A percentile compares a stretch with the other conserved stretches of the same genome.
Conservation (phyloP, 1,139 yeast species). For the Zygosaccharomyces pseudobailii region DNA sequence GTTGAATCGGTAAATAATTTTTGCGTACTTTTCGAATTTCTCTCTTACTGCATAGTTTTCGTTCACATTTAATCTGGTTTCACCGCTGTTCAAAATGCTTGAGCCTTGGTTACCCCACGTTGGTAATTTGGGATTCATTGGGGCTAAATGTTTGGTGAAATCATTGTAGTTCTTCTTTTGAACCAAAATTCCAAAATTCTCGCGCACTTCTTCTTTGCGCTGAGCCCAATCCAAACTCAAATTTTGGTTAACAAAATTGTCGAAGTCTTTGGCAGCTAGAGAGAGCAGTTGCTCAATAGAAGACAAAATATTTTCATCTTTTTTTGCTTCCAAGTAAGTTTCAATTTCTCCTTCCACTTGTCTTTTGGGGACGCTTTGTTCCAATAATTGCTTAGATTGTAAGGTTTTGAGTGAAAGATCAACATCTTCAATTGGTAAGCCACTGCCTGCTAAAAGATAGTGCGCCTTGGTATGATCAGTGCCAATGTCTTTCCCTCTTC, state of each 20-base stretch:
- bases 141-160: conserved; percentile 9
- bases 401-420: conserved; percentile 55
- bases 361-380: conserved; percentile 20
- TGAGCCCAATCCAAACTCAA: conserved; percentile 80
- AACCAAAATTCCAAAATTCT: conserved; percentile 52
- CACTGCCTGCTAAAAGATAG: conserved; percentile 83
- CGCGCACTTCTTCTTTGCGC: conserved; percentile 66
- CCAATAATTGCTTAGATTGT: conserved; percentile 23
- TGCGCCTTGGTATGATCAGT: conserved; percentile 78
- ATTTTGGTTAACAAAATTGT: conserved; percentile 65
- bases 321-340: conserved; percentile 56
- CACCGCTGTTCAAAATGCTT: conserved; percentile 32
- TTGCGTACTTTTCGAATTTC: conserved; percentile 71
- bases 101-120: conserved; percentile 33
- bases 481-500: conserved; percentile 40
- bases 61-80: conserved; percentile 38
- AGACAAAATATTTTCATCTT: conserved; percentile 75
- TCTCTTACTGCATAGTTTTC: conserved; percentile 42
- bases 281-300: conserved; percentile 79
- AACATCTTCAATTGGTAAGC: conserved; percentile 82
- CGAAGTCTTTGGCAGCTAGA: conserved; percentile 79
- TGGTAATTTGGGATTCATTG: conserved; percentile 28
- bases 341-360: conserved; percentile 42
- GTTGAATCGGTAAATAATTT: conserved; percentile 63
- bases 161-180: conserved; percentile 19